phyloP scores from a whole-genome alignment of 1,139 yeast genomes.

The Suhomyces maxii region DNA sequence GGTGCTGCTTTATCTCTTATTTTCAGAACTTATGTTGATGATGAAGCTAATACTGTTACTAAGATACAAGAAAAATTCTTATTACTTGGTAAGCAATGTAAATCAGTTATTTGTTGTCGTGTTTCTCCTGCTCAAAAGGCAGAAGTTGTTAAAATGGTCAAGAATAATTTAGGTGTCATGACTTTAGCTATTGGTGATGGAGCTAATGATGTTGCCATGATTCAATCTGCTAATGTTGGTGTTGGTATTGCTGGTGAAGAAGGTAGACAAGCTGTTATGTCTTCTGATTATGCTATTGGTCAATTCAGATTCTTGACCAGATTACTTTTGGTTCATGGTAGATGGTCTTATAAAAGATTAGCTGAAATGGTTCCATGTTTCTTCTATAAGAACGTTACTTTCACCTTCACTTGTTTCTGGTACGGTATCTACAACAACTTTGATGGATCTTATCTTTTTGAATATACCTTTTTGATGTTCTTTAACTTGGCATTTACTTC shows the following conservation, averaged over 20 bases:
- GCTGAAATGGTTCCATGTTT: constrained; percentile 68
- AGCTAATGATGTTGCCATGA: constrained; percentile 70
- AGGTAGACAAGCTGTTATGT: constrained; percentile 69
- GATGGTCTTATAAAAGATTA: constrained; percentile 64
- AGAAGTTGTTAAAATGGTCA: constrained; percentile 54
- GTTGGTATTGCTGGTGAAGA: constrained; percentile 71
- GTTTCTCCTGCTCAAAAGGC: constrained; percentile 69
- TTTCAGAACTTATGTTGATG: constrained; percentile 24
- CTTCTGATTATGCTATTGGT: constrained; percentile 66
- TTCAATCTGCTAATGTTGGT: constrained; percentile 65
- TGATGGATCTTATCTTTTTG: constrained; percentile 63
- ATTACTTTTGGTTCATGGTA: constrained; percentile 58
- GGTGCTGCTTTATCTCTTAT: constrained; percentile 53
- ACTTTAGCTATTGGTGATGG: constrained; percentile 70
- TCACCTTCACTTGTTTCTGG: constrained; percentile 63
- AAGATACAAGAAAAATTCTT: constrained; percentile 42
- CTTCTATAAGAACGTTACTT: constrained; percentile 62
- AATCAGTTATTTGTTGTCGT: constrained; percentile 62
- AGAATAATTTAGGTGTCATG: constrained; percentile 53
- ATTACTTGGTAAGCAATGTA: constrained; percentile 58
- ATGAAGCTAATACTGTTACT: constrained; percentile 12
- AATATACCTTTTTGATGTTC: constrained; percentile 63
- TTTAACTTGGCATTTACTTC: constrained; percentile 67
- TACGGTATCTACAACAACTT: constrained; percentile 57
- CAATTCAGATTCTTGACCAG: constrained; percentile 59